Evolutionary conservation across 352 stramenopile genomes (phyloP).

Genomic region (Phytopythium vexans): DNA sequence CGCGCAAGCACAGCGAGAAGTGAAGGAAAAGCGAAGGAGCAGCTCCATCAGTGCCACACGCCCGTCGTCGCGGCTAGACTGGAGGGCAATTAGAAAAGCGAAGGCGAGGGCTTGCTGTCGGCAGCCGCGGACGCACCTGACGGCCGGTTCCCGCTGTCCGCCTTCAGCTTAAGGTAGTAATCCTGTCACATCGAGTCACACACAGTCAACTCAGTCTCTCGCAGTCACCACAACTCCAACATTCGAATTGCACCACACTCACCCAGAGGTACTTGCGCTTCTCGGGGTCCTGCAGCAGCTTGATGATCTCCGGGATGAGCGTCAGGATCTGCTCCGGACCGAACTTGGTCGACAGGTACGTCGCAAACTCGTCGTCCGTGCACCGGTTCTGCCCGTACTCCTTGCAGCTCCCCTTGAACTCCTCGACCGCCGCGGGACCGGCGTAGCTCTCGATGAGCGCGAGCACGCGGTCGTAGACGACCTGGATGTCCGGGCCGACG

Average conservation of each 20-base stretch:
- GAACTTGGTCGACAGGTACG: slow-evolving; percentile 72
- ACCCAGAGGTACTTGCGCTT: slow-evolving; percentile 87
- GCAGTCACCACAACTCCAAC: not conserved
- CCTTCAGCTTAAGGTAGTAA: slow-evolving; percentile 74
- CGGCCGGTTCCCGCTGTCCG: slow-evolving; percentile 23
- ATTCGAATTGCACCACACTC: slow-evolving; percentile 11
- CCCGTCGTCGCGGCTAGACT: not conserved
- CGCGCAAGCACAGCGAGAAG: too few species aligned
- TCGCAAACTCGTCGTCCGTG: slow-evolving; percentile 65
- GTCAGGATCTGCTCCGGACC: slow-evolving; percentile 65
- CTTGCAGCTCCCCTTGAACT: slow-evolving; percentile 87
- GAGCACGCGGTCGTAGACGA: slow-evolving; percentile 83
- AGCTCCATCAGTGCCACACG: too few species aligned
- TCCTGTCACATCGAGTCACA: slow-evolving; percentile 26
- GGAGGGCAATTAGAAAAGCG: slow-evolving; percentile 53
- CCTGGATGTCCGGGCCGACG: slow-evolving; percentile 72
- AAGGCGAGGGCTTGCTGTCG: slow-evolving; percentile 42
- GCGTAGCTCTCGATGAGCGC: slow-evolving; percentile 63
- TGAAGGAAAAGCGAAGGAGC: too few species aligned
- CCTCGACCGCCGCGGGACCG: slow-evolving; percentile 53
- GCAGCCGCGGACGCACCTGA: slow-evolving; percentile 11
- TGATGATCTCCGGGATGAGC: slow-evolving; percentile 78
- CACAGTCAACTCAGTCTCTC: not conserved
- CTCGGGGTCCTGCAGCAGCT: slow-evolving; percentile 75
- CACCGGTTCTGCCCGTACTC: slow-evolving; percentile 83